Evolutionary conservation across 352 stramenopile genomes (phyloP), one percentile per base, ranked within the genome.

Genomic region (Globisporangium emineosum): DNA sequence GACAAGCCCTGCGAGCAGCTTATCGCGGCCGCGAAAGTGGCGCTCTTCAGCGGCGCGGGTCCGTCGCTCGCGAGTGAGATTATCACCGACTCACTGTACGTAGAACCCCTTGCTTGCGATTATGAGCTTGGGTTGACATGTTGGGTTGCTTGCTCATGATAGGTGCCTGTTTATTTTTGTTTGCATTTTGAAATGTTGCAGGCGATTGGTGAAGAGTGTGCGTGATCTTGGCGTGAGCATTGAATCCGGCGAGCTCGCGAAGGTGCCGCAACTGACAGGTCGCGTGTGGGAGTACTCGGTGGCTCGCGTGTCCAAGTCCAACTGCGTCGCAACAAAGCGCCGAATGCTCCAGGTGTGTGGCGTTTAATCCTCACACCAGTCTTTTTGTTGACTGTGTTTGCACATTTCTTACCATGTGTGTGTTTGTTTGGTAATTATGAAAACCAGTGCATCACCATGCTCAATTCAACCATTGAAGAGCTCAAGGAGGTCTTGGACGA

Each of bases 211-310:
- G 29, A 91, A 89, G 72, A 90, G 79, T 40, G 76, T 96, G 45
- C 67, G 76, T 32, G 76, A 89, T 23, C 71, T 96, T 1, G 72
- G 62, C 2, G 69, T 71, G 47, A 64, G 52, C 15, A 80, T 94
- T 50, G 65, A 78, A 21, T 75, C 67, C 13, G 72, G 74, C 5
- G 76, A 94, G 2, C 58, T 89, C 25, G 55, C 65, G n/a, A 74
- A 71, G 2, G 67, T 96, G 17, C 83, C 87, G 8, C 78, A 93
- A 60, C 71, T 92, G 53, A 96, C 87, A 0, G 87, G 87, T 29
- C 81, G 83, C 49, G 85, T 96, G 40, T 96, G 87, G 87, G 87
- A 96, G 54, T 82, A 80, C 61, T 93, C 79, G n/a, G 66, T 85
- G 3, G 37, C 68, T 40, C 81, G 71, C 43, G 77, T 90, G 32